These are phyloP conservation scores for Penicillium longicatenatum DNA, from an alignment of 495 filamentous ascomycete genomes.

Conservation along the genomic window DNA sequence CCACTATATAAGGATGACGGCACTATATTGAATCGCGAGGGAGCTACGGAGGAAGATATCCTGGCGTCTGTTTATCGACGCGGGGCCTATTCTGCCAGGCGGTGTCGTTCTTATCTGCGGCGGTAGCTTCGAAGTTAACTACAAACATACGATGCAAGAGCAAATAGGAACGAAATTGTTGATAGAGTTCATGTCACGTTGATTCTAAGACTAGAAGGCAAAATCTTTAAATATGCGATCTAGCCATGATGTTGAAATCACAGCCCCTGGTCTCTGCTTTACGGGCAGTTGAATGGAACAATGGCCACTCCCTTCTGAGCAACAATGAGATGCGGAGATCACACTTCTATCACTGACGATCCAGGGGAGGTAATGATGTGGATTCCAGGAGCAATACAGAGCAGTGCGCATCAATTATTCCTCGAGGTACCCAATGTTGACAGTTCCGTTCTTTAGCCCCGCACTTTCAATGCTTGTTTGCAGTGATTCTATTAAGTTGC, in stretches of 20 bases:
- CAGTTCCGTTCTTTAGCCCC: conserved; percentile 83
- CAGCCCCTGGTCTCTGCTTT: neutral
- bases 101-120: conserved; percentile 24
- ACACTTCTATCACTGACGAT: neutral
- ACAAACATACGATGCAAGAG: neutral
- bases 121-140: conserved; percentile 5
- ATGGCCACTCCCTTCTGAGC: neutral
- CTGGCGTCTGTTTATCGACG: conserved; percentile 40
- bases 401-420: conserved; percentile 41
- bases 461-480: conserved; percentile 76
- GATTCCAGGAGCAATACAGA: neutral
- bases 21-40: neutral
- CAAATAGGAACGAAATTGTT: neutral
- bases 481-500: conserved; percentile 75
- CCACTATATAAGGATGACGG: neutral
- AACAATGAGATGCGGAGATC: neutral
- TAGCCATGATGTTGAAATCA: neutral
- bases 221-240: neutral
- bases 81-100: conserved; percentile 43
- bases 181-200: neutral
- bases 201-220: neutral
- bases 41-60: conserved; percentile 16
- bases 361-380: too few relatives aligned
- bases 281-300: neutral
- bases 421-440: conserved; percentile 89